Base-by-base conservation (phyloP, 768 basidiomycete species). In the Rhizopogon sp. region DNA sequence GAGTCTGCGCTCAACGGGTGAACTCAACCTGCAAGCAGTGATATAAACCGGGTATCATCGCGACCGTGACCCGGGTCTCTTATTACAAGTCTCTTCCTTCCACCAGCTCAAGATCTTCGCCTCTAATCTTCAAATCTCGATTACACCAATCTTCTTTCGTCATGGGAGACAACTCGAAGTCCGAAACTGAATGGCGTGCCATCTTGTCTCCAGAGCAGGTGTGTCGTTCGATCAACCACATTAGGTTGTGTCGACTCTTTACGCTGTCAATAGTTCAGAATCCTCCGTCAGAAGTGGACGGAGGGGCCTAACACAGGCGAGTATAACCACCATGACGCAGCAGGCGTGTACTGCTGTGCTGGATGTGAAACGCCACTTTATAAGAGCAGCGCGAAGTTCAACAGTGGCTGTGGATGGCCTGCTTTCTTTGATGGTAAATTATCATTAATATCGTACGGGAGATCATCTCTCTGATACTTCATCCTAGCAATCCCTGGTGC, bases 351-450 rank as follows among this genome's bases (percentile, higher is more conserved):
- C 66, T 62, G 72, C 43, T 95, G 93, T 64, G 87, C 83, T 8
- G 94, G 81, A 7, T 96, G 93, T 69, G 78, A 77, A 37, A 83
- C 90, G 2, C 87, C 93, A 1, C 72, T 97, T 47, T 97, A 96
- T 76, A 90, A 86, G 76, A 90, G 88, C 64, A 77, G 76, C 28
- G 93, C 92, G 60, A 97, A 97, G 72, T 97, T 96, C 72, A 79
- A 88, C 62, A 93, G 90, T 56, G 92, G 93, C 7, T 96, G 92
- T 64, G 94, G 94, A 22, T 98, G 94, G 94, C 94, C 95, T n/a
- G 92, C 94, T 1, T 98, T 97, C 79, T 98, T 88, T 66, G 94
- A 96, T 66, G 89, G 89, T 88, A 58, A 54, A 72, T 61, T 8
- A 22, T 55, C 42, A 37, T 29, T 8, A 33, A 33, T 33, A 9